These are phyloP conservation scores for Diaporthe sp. DNA, from an alignment of 2,329 filamentous ascomycete species.

Conservation along the genomic window DNA sequence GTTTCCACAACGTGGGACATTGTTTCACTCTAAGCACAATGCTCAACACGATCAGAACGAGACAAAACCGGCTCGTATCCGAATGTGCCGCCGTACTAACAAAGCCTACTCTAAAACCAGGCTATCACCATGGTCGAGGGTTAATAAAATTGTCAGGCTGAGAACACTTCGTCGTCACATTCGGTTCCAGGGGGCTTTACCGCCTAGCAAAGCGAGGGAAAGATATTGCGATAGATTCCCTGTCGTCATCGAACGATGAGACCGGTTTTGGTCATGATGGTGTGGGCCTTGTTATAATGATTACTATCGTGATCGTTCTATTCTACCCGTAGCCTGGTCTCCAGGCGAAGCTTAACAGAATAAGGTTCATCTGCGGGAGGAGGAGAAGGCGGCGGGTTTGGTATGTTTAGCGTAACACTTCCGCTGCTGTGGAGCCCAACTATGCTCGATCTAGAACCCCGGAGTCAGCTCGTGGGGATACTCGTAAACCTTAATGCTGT, in stretches of 20 bases:
- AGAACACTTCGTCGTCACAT: too few species aligned
- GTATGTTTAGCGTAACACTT: background rate
- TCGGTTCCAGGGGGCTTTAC: background rate
- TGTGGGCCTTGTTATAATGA: background rate
- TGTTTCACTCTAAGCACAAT: background rate
- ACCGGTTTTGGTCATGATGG: background rate
- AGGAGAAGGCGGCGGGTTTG: background rate
- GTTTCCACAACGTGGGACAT: background rate
- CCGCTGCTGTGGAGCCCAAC: background rate
- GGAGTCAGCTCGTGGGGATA: slow-evolving; percentile 1
- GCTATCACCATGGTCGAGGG: background rate
- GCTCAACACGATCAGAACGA: background rate
- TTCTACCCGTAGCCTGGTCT: background rate
- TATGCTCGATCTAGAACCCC: background rate
- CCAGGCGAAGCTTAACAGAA: slow-evolving; percentile 9
- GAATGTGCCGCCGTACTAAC: background rate
- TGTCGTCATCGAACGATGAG: background rate
- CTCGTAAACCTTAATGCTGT: background rate
- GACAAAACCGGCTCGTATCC: background rate
- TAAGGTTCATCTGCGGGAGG: slow-evolving; percentile 18
- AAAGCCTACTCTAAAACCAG: background rate
- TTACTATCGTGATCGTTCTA: background rate
- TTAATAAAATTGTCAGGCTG: background rate
- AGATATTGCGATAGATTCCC: too few species aligned
- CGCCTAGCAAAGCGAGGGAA: background rate